Evolutionary conservation across 495 filamentous ascomycete species (phyloP).

Genomic region (Penicillium egyptiacum): DNA sequence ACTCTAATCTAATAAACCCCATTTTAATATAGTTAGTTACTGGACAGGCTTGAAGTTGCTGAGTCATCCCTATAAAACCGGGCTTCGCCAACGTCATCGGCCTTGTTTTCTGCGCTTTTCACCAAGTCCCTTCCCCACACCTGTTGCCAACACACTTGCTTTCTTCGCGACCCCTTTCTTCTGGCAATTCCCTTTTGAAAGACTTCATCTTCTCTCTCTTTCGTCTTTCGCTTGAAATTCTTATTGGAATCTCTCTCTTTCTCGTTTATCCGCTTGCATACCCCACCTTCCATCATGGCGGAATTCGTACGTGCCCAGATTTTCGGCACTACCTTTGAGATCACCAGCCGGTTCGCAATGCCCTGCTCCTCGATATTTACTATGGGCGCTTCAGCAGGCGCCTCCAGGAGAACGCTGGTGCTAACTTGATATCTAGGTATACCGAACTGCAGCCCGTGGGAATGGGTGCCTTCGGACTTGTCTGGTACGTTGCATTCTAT

Average conservation of each 20-base stretch:
- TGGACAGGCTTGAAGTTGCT: not conserved
- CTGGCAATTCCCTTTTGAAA: not conserved
- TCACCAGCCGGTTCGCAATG: slow-evolving; percentile 83
- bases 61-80: slow-evolving; percentile 27
- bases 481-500: slow-evolving; percentile 68
- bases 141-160: slow-evolving; percentile 23
- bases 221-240: slow-evolving; percentile 4
- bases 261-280: not conserved
- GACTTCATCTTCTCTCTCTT: slow-evolving; percentile 2
- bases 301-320: slow-evolving; percentile 99
- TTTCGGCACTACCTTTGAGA: slow-evolving; percentile 99
- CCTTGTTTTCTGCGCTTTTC: slow-evolving; percentile 37
- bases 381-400: not conserved
- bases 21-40: no score
- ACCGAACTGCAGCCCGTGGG: slow-evolving; percentile 97
- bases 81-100: slow-evolving; percentile 41
- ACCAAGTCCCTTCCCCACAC: slow-evolving; percentile 42
- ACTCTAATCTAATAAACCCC: not conserved
- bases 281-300: slow-evolving; percentile 61
- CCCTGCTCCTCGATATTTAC: slow-evolving; percentile 11
- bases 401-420: slow-evolving; percentile 2
- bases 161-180: slow-evolving; percentile 22
- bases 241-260: slow-evolving; percentile 5
- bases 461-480: slow-evolving; percentile 97
- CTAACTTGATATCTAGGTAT: slow-evolving; percentile 60